These are phyloP conservation scores for Nicotiana benthamiana DNA, from an alignment of 257 asterid genomes.

Conservation along the genomic window DNA sequence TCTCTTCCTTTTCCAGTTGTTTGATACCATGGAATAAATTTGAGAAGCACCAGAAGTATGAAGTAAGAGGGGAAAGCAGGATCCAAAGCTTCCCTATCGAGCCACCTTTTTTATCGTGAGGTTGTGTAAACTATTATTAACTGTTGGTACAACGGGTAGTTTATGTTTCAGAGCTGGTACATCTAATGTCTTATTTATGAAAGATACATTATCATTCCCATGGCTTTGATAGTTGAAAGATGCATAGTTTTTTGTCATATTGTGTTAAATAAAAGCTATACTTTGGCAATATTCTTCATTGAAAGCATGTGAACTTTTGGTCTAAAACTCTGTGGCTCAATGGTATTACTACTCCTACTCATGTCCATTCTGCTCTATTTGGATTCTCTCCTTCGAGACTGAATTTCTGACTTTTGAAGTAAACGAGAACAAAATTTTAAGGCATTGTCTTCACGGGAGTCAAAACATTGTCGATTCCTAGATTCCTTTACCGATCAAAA, in stretches of 20 bases:
- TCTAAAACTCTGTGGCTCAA: background rate
- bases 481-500: too few species aligned
- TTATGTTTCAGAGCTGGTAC: too few species aligned
- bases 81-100: background rate
- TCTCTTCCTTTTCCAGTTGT: background rate
- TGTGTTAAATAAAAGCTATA: background rate
- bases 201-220: background rate
- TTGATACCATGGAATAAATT: conserved; percentile 6
- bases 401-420: too few species aligned
- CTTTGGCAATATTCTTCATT: background rate
- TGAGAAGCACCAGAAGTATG: background rate
- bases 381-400: too few species aligned
- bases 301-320: background rate
- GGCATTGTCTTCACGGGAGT: too few species aligned
- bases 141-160: too few species aligned
- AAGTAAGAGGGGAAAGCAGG: conserved; percentile 1
- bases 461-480: too few species aligned
- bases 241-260: background rate
- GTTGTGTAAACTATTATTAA: too few species aligned
- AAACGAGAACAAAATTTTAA: too few species aligned
- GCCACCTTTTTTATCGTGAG: too few species aligned
- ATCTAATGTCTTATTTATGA: too few species aligned
- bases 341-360: background rate
- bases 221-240: conserved; percentile 3
- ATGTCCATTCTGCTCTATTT: background rate